Percentiles rank a stretch among this genome's conserved stretches.
phyloP scores from a whole-genome alignment of 306 rosid species.

The Rosa lucieae region DNA sequence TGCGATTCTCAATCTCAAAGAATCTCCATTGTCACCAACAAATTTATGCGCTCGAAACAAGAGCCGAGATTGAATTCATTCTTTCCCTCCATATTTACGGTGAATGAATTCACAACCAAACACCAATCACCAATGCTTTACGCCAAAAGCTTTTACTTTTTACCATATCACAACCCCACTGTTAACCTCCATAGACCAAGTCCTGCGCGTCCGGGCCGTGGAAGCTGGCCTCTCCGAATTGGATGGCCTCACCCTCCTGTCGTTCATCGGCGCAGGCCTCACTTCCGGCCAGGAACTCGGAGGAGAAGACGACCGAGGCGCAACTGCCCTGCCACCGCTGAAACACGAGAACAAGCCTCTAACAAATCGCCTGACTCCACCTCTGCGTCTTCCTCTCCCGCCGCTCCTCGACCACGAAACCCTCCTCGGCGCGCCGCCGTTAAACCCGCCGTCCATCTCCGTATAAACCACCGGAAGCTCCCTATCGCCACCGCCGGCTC shows the following conservation, averaged over 20 bases:
- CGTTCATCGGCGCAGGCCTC: neutral
- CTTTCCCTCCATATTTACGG: conserved; percentile 30
- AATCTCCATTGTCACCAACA: neutral
- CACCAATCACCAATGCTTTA: neutral
- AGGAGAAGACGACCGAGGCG: neutral
- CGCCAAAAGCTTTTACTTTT: neutral
- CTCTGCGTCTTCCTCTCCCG: conserved; percentile 48
- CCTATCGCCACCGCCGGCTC: conserved; percentile 49
- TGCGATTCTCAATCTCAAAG: neutral
- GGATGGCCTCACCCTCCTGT: conserved; percentile 25
- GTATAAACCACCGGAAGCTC: conserved; percentile 82
- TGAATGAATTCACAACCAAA: neutral
- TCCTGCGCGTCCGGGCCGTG: conserved; percentile 45
- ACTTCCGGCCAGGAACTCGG: conserved; percentile 28
- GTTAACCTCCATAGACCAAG: conserved; percentile 81
- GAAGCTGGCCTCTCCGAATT: conserved; percentile 22
- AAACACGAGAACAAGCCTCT: conserved; percentile 60
- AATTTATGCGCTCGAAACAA: neutral
- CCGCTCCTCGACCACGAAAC: conserved; percentile 59
- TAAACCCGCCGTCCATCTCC: conserved; percentile 75
- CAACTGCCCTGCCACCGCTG: conserved; percentile 20
- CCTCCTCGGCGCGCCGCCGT: conserved; percentile 63
- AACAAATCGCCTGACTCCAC: conserved; percentile 43
- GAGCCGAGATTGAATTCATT: neutral
- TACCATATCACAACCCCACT: conserved; percentile 53